phyloP scores from a whole-genome alignment of 768 basidiomycete species.

The Suillus variegatus region DNA sequence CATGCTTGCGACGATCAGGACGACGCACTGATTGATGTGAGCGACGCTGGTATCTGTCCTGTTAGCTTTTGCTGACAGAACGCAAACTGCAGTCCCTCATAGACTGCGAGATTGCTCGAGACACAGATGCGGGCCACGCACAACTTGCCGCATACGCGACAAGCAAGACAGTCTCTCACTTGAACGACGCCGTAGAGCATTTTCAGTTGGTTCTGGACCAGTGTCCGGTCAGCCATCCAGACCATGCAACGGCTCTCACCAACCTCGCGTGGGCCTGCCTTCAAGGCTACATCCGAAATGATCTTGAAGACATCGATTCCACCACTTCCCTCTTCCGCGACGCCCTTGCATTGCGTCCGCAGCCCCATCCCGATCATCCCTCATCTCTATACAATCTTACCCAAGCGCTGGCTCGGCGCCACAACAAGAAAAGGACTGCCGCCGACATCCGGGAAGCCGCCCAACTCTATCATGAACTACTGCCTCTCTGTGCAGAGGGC shows the following conservation, averaged over 20 bases:
- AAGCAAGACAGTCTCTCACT: not conserved
- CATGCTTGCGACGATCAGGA: not conserved
- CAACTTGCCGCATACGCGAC: not conserved
- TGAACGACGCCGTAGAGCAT: not conserved
- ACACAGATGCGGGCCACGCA: not conserved
- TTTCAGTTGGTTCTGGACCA: not conserved
- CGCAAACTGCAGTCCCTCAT: not conserved
- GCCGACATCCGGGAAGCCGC: not conserved
- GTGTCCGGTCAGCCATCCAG: not conserved
- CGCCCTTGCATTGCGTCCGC: not conserved
- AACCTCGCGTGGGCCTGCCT: not conserved
- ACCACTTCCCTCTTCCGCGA: not conserved
- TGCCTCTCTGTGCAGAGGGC: not conserved
- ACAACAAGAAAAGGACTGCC: not conserved
- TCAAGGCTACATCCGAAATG: not conserved
- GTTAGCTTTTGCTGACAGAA: not conserved
- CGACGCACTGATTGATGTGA: not conserved
- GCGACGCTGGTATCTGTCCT: not conserved
- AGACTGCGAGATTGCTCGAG: not conserved
- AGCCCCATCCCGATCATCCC: too few species aligned
- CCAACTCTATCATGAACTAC: not conserved
- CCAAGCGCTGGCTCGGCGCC: not conserved
- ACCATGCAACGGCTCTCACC: not conserved
- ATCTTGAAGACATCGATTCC: not conserved
- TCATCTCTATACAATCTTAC: too few species aligned